Conservation (phyloP, 2,329 filamentous ascomycete genomes). For the Penicillium sclerotigenum region DNA sequence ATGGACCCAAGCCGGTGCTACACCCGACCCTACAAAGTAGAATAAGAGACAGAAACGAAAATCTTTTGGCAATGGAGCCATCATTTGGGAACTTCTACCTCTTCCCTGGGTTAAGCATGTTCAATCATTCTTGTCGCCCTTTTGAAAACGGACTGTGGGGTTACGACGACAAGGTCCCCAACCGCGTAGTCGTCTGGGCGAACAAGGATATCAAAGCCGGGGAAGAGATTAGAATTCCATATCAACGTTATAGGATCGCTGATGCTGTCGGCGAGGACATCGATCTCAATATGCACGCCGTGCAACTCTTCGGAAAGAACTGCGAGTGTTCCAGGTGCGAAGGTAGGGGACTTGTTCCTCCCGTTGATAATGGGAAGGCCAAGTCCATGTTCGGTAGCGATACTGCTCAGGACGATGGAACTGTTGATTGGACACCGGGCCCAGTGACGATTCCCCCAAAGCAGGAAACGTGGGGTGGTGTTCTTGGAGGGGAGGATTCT, state of each 20-base stretch:
- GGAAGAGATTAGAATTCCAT: constrained; percentile 28
- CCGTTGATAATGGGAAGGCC: not conserved
- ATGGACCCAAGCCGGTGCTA: constrained; percentile 9
- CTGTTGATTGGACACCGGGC: not conserved
- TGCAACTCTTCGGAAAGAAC: constrained; percentile 14
- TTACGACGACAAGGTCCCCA: constrained; percentile 27
- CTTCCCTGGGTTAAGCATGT: constrained; percentile 33
- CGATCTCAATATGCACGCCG: constrained; percentile 3
- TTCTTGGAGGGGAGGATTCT: not conserved
- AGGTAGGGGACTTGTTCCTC: not conserved
- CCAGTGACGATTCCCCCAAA: not conserved
- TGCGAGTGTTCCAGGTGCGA: constrained; percentile 13
- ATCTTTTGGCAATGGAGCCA: constrained; percentile 17
- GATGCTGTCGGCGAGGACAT: not conserved
- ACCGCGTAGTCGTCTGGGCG: constrained; percentile 32
- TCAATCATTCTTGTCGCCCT: constrained; percentile 27
- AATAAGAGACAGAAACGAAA: not conserved
- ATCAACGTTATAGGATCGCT: constrained; percentile 11
- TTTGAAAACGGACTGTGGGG: constrained; percentile 31
- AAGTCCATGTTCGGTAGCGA: not conserved
- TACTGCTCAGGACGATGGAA: not conserved
- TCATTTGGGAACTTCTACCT: constrained; percentile 31
- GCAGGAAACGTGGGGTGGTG: not conserved
- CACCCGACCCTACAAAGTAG: constrained; percentile 9
- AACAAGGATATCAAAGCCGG: constrained; percentile 20